Base-by-base conservation (phyloP, 129 eudicot species). In the Flaveria brownii region DNA sequence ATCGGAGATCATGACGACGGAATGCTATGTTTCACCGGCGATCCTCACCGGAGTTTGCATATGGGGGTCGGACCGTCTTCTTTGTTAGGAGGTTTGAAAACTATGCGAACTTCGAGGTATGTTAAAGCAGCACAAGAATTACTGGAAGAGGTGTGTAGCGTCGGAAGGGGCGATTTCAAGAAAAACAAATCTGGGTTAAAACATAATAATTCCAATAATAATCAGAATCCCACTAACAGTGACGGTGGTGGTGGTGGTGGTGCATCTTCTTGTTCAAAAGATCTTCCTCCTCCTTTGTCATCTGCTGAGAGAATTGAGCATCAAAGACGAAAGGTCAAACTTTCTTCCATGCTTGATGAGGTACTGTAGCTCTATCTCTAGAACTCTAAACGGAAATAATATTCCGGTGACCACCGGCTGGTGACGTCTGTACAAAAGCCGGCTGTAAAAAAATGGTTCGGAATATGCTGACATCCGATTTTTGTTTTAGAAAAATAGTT, bases 331-430 rank as follows among this genome's bases (percentile, higher is more conserved):
- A 95, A 91, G 88, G 97, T 89, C 90, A 95, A 95, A 89, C 92
- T 95, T 16, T 80, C 93, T 47, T 73, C 99, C 6, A 91, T 95
- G 99, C 96, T 95, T 80, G 99, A 95, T 76, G 99, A 95, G 91
- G 97, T 77, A 45, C 2, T 45, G 2, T 1, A 1, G 2, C 50
- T 45, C 8, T 20, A 4, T 36, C 41, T 36, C 6, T 5, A 4
- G 41, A 36, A 4, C 41, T 36, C 41, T 36, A 36, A 36, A 36
- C 41, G 41, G 41, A 36, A 36, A 36, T 36, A 66, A 87, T 62
- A 78, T 76, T 85, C 85, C 84, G 84, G 88, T 77, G 72, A 81
- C 61, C 41, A 5, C 41, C 41, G 8, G 41, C 8, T 7, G 41
- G 7, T 36, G 41, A 36, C 41, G 7, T 36, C 41, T 36, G 41